Evolutionary conservation across 345 rosid species (phyloP), one percentile per base, ranked within the genome.

Genomic region (Bruguiera gymnorhiza): DNA sequence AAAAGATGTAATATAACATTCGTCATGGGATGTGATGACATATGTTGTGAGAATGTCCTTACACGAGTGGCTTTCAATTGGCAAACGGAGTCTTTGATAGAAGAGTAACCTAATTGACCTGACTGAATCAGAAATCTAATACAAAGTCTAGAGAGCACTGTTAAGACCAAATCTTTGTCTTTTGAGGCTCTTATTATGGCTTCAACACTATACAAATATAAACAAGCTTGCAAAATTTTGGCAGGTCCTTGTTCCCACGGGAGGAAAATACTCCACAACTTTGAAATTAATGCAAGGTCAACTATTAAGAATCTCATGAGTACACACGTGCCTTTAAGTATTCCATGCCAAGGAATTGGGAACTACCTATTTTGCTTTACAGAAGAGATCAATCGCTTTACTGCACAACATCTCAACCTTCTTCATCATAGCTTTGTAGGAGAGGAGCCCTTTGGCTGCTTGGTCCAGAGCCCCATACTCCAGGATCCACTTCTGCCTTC

Each of bases 391-490:
- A 11, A 10, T 70, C 32, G 34, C 51, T 70, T 67, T 59, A 15
- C 50, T 64, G 77, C 20, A 32, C 2, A 62, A n/a, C 34, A 50
- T 60, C 74, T 61, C 48, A 70, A 71, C 36, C 36, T 58, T 82
- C 85, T 73, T 76, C 86, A 50, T 54, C 19, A 67, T 52, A 51
- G 64, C 77, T 66, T 65, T 73, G 73, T 70, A 87, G 75, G 66
- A 87, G 85, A 26, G 82, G 74, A 23, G 46, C 76, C 58, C 70
- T 82, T 70, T 66, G 75, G 69, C 73, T 72, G 63, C 76, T 68
- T 36, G 78, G 75, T 69, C 70, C 73, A 32, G 52, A 61, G 59
- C 39, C 58, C 32, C 27, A 57, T 11, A 54, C 71, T 32, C 31
- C 60, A 57, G 31, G 16, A 54, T 73, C 77, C 68, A 21, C 63